Evolutionary conservation across 2,329 filamentous ascomycete species (phyloP), one percentile per base, ranked within the genome.

Genomic region (Fusarium anguioides): DNA sequence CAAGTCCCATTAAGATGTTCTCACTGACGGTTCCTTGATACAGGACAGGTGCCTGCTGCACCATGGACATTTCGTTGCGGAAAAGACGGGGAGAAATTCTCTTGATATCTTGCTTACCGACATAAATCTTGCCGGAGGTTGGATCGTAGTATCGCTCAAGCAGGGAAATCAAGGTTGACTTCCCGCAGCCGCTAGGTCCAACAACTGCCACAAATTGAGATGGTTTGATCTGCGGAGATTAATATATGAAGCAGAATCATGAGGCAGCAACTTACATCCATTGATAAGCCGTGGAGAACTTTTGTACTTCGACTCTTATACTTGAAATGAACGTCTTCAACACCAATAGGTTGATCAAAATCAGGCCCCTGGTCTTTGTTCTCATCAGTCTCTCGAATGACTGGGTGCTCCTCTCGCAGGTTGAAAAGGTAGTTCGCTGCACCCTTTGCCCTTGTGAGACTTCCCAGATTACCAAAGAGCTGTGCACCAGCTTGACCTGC

Each of bases 171-270:
- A 86, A 83, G 4, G 87, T 89, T 3, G 84, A 86, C 68, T 89
- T 89, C 1, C 86, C 86, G 63, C 85, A 87, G 9, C 86, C 86
- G 0, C 83, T 86, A 3, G 84, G 79, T 3, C 86, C 86, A 0
- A 88, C 85, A 27, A 87, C 80, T 2, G 85, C 86, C 3, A 84
- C 75, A 61, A 83, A 85, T 59, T 82, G 78, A 24, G 37, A 64
- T 10, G 49, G 65, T 1, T 20, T 59, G 35, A 64, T 52, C 39
- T 46, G 4, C 6, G 8, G 14, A 5, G 5, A 42, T 79, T 77
- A 26, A 72, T 48, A 79, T 17, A 80, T 14, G 17, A 8, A n/a
- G 18, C 5, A 4, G 15, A 17, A n/a, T 17, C 10, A 5, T 11
- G 9, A 3, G 11, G 0, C 15, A 18, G 2, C 18, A 4, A 23